These are phyloP conservation scores for Trebouxia sp. DNA, from an alignment of 139 green algal genomes.

Conservation along the genomic window DNA sequence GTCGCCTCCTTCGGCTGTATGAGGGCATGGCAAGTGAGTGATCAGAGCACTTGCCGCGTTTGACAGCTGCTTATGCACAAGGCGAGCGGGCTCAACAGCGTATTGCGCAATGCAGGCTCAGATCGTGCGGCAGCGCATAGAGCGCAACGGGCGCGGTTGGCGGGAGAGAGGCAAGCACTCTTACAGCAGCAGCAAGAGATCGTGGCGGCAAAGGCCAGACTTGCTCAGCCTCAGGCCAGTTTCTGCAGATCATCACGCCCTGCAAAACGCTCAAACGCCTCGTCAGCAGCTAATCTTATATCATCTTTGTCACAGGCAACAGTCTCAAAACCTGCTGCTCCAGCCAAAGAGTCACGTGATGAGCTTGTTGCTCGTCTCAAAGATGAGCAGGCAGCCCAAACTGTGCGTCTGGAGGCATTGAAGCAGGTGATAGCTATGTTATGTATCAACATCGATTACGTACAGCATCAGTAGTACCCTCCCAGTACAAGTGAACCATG, in stretches of 20 bases:
- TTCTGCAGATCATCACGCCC: too few relatives aligned
- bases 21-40: not conserved
- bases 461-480: too few relatives aligned
- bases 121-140: not conserved
- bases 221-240: not conserved
- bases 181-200: constrained; percentile 10
- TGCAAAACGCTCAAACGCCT: too few relatives aligned
- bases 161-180: not conserved
- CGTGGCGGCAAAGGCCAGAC: not conserved
- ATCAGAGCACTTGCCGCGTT: too few relatives aligned
- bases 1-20: too few relatives aligned
- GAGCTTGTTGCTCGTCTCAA: not conserved
- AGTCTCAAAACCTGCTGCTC: not conserved
- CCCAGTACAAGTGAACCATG: too few relatives aligned
- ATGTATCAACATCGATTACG: too few relatives aligned
- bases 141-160: not conserved
- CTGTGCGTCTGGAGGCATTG: not conserved
- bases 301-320: not conserved
- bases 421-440: too few relatives aligned
- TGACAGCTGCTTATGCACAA: too few relatives aligned
- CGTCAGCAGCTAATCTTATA: too few relatives aligned
- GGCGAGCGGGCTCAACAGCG: not conserved
- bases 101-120: not conserved
- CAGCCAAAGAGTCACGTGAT: not conserved
- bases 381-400: not conserved